phyloP scores from a whole-genome alignment of 2,329 filamentous ascomycete genomes.

The Microcyclosporella mali region DNA sequence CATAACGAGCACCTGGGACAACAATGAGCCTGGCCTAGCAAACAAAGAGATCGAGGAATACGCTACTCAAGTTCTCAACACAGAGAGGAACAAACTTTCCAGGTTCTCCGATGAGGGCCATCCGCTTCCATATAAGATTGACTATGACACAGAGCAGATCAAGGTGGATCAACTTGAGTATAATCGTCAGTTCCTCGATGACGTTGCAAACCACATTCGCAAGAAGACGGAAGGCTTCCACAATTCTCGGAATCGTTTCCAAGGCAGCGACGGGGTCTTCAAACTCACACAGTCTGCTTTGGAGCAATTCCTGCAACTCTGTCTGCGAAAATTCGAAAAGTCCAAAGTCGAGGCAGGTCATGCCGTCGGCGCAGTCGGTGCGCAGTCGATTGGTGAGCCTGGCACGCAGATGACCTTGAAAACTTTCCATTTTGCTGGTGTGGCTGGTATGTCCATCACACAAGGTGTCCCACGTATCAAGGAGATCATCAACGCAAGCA shows the following conservation, averaged over 20 bases:
- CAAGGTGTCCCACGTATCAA: slow-evolving; percentile 99
- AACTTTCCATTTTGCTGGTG: slow-evolving; percentile 99
- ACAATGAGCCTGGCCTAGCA: slow-evolving; percentile 64
- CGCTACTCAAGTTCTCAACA: slow-evolving; percentile 61
- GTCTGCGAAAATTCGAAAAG: slow-evolving; percentile 82
- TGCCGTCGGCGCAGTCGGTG: slow-evolving; percentile 90
- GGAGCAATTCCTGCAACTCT: slow-evolving; percentile 69
- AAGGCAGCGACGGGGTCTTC: slow-evolving; percentile 55
- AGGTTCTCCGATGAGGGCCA: slow-evolving; percentile 25
- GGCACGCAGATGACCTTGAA: slow-evolving; percentile 99
- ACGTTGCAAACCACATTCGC: slow-evolving; percentile 64
- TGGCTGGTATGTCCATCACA: slow-evolving; percentile 98
- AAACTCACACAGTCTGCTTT: slow-evolving; percentile 71
- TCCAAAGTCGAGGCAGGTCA: slow-evolving; percentile 92
- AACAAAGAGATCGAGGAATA: slow-evolving; percentile 67
- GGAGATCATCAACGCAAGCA: slow-evolving; percentile 98
- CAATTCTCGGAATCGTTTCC: slow-evolving; percentile 10
- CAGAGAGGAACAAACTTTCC: slow-evolving; percentile 58
- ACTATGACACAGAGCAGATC: slow-evolving; percentile 45
- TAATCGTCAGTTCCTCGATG: slow-evolving; percentile 71
- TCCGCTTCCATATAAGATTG: slow-evolving; percentile 61
- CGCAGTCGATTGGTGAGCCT: slow-evolving; percentile 95
- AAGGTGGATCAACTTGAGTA: slow-evolving; percentile 56
- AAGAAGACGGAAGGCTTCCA: slow-evolving; percentile 26
- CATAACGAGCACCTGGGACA: slow-evolving; percentile 70